phyloP scores from a whole-genome alignment of 2,329 filamentous ascomycete genomes.

The Colletotrichum aenigma region DNA sequence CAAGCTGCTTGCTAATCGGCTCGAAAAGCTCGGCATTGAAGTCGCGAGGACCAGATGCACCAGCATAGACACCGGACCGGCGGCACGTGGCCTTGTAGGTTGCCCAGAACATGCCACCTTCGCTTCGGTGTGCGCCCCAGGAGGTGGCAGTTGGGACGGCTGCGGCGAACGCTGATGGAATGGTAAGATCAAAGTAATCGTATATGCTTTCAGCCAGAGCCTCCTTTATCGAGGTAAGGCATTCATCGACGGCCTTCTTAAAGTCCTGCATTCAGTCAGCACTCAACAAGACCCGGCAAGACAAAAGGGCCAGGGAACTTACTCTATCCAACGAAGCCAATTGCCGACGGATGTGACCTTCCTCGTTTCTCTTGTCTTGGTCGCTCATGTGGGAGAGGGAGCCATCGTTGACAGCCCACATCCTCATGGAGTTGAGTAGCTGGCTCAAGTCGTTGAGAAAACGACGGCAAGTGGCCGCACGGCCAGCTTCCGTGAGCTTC shows the following conservation, averaged over 20 bases:
- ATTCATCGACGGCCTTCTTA: slow-evolving; percentile 14
- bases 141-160: slow-evolving; percentile 22
- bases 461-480: slow-evolving; percentile 21
- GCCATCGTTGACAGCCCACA: slow-evolving; percentile 27
- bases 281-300: not conserved
- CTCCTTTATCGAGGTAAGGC: slow-evolving; percentile 17
- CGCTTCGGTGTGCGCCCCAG: slow-evolving; percentile 23
- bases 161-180: slow-evolving; percentile 19
- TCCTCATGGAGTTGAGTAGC: slow-evolving; percentile 27
- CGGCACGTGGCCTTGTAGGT: slow-evolving; percentile 30
- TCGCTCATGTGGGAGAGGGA: slow-evolving; percentile 18
- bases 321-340: slow-evolving; percentile 19
- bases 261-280: slow-evolving; percentile 20
- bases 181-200: slow-evolving; percentile 23
- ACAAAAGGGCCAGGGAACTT: not conserved
- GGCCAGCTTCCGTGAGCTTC: slow-evolving; percentile 14
- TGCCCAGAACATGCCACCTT: slow-evolving; percentile 26
- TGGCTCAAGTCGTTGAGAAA: slow-evolving; percentile 26
- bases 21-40: slow-evolving; percentile 31
- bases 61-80: slow-evolving; percentile 22
- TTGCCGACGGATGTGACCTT: slow-evolving; percentile 10
- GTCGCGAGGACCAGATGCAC: slow-evolving; percentile 21
- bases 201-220: slow-evolving; percentile 25
- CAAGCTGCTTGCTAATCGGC: slow-evolving; percentile 24
- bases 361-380: slow-evolving; percentile 21